phyloP scores from a whole-genome alignment of 2,329 filamentous ascomycete genomes.

The Fusarium lateritium region DNA sequence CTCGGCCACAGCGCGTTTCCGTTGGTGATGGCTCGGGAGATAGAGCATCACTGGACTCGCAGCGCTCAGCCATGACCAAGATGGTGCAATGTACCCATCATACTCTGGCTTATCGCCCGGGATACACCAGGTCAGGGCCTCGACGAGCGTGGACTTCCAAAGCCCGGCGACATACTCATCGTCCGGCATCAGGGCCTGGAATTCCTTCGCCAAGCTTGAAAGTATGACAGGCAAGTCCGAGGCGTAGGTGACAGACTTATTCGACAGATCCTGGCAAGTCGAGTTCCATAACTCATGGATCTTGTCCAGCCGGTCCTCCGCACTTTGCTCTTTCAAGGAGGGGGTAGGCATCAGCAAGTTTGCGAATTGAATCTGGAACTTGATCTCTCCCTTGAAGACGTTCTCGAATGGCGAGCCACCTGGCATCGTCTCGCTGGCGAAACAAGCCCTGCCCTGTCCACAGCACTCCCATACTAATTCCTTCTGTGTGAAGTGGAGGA shows the following conservation, averaged over 20 bases:
- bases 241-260: background rate
- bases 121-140: background rate
- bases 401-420: background rate
- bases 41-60: background rate
- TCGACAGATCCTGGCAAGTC: background rate
- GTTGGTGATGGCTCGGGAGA: background rate
- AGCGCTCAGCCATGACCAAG: slow-evolving; percentile 1
- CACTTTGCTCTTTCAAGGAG: too few relatives aligned
- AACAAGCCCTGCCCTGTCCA: background rate
- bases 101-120: background rate
- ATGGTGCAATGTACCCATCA: background rate
- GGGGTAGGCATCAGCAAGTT: background rate
- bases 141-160: background rate
- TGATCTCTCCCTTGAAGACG: background rate
- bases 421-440: background rate
- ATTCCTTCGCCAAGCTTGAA: background rate
- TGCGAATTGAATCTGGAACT: background rate
- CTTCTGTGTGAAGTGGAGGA: background rate
- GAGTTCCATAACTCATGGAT: background rate
- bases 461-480: slow-evolving; percentile 10
- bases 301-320: background rate
- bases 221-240: background rate
- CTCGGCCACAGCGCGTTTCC: background rate
- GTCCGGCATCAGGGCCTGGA: background rate
- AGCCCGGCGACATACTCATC: background rate